Evolutionary conservation across 164 flowering plant species (phyloP), one percentile per base, ranked within the genome.

Genomic region (Magnolia changhungtana): DNA sequence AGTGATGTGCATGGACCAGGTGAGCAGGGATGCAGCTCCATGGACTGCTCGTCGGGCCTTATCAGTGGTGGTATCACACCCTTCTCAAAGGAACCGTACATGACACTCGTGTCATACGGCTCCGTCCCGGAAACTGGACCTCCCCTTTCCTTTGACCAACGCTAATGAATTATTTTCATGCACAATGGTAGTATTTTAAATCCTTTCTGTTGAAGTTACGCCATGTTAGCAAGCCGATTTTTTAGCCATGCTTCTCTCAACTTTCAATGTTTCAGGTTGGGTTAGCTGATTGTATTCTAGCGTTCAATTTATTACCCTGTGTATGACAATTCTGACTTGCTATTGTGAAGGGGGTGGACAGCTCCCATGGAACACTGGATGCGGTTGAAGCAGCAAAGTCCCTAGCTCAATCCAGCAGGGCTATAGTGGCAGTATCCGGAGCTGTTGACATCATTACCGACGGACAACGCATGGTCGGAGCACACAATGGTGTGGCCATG

Each of bases 381-480:
- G 96, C 97, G 65, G 68, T 96, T 37, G 95, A 91, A 78, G 96
- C 93, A 61, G 98, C 98, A 51, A 92, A 88, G 64, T 81, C 87
- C 37, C 83, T 96, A 76, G 93, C 99, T 80, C 78, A 55, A 80
- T 50, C 83, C 69, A 85, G 85, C 72, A 89, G 94, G 8, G 82
- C 93, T 5, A 77, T 92, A 65, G 91, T 96, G 72, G 97, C 96
- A 0, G 95, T 96, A 0, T 88, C 98, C 50, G 99, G 99, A 59
- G 97, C 98, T 13, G 85, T 90, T 52, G 99, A 96, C 79, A 82
- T 93, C 11, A 72, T 93, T 4, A 96, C 97, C 29, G 95, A 93
- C 65, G 98, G 99, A 52, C 66, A 81, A 13, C 84, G 81, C 64
- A 90, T 93, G 21, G 82, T 90, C 52, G 90, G 96, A 51, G 95